Base-by-base conservation (phyloP, 2,329 filamentous ascomycete species). In the Apiospora phragmitis region DNA sequence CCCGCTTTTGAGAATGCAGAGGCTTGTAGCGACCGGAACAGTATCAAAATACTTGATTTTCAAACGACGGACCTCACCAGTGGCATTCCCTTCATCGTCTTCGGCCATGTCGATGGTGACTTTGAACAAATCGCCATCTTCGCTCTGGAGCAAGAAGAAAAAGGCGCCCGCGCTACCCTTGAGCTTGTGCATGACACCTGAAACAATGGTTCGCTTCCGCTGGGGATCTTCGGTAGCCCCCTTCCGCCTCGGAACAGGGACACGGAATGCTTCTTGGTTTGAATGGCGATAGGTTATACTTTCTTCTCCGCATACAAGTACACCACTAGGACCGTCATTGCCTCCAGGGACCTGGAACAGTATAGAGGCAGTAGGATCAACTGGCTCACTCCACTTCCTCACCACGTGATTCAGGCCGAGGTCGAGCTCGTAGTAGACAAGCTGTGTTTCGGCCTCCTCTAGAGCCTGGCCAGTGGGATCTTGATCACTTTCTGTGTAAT, bases 21-120 rank as follows among this genome's bases (percentile, higher is more conserved):
- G 88, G 78, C 90, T 97, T 0, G 93, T 91, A 0, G 95, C 94
- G 47, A 97, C 87, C 0, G 97, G 95, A 4, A 98, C 93, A 0
- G 96, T 99, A 77, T 99, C 96, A 76, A 98, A 99, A 81, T 98
- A 99, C 80, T 98, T 98, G 82, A 99, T 93, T 80, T 94, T 96
- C 71, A 99, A 85, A 71, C 91, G 88, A 76, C 89, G 89, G 1
- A 98, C 95, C 78, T 96, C 93, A 41, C 93, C 92, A 0, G 93
- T 95, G 0, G 91, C 86, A 71, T 94, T 91, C 16, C 92, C 94
- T 65, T 93, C 89, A 1, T 92, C 89, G 76, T 97, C 93, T 75
- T 95, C 92, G 12, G 91, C 88, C 91, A 98, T 95, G 74, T 98
- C 94, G 72, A 99, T 91, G 0, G 92, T 98, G 67, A 98, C 89